A percentile compares a stretch with the other conserved stretches of the same genome.
Evolutionary conservation across 1,139 yeast genomes (phyloP).

Genomic region (Kodamaea anthophila): DNA sequence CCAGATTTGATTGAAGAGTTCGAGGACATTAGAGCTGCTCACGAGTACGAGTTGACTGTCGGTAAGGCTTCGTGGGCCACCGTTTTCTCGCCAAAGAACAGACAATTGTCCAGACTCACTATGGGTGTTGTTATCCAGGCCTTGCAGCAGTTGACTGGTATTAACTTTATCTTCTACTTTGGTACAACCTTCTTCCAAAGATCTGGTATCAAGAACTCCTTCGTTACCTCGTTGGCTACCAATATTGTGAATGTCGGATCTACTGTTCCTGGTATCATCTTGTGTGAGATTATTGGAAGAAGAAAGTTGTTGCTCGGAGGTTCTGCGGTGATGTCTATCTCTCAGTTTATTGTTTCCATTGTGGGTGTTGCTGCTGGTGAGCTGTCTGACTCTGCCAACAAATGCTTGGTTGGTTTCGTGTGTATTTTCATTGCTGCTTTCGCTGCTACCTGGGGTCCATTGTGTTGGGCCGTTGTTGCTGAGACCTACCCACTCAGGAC

Average conservation of each 20-base stretch:
- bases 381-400: slow-evolving; percentile 38
- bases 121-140: slow-evolving; percentile 35
- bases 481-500: slow-evolving; percentile 68
- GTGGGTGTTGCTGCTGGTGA: slow-evolving; percentile 18
- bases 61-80: slow-evolving; percentile 30
- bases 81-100: slow-evolving; percentile 28
- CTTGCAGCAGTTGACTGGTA: slow-evolving; percentile 70
- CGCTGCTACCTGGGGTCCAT: slow-evolving; percentile 80
- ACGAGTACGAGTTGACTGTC: slow-evolving; percentile 26
- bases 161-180: slow-evolving; percentile 64
- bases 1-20: slow-evolving; percentile 36
- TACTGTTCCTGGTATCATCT: slow-evolving; percentile 33
- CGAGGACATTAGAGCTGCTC: slow-evolving; percentile 34
- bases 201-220: slow-evolving; percentile 44
- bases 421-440: slow-evolving; percentile 69
- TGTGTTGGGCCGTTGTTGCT: slow-evolving; percentile 70
- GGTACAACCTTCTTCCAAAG: slow-evolving; percentile 60
- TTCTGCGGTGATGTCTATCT: slow-evolving; percentile 19
- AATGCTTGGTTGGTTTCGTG: slow-evolving; percentile 59
- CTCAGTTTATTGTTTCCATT: slow-evolving; percentile 21
- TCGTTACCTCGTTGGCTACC: slow-evolving; percentile 30
- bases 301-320: slow-evolving; percentile 36
- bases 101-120: slow-evolving; percentile 30
- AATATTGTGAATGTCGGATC: slow-evolving; percentile 32
- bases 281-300: slow-evolving; percentile 34